Conservation (phyloP, 2,329 filamentous ascomycete genomes). For the Apiospora phragmitis region DNA sequence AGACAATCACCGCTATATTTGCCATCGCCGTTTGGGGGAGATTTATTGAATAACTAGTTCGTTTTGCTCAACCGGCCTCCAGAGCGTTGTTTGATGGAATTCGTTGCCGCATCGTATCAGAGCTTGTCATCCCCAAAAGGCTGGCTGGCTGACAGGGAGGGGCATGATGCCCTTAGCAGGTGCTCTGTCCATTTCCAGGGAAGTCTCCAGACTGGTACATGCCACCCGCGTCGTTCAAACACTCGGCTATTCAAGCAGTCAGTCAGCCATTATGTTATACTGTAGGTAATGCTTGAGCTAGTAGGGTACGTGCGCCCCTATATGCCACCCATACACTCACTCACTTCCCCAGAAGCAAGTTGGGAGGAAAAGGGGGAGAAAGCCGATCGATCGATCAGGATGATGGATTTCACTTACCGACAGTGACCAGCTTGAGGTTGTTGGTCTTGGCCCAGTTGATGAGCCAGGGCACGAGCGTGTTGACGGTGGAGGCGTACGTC, state of each 20-base stretch:
- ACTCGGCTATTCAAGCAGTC: slow-evolving; percentile 36
- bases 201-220: slow-evolving; percentile 43
- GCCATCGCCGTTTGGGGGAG: not conserved
- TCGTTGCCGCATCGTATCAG: not conserved
- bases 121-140: not conserved
- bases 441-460: slow-evolving; percentile 52
- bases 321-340: no score
- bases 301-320: no score
- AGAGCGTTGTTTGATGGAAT: not conserved
- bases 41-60: not conserved
- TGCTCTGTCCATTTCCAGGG: slow-evolving; percentile 32
- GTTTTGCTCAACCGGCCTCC: not conserved
- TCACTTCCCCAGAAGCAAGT: no score
- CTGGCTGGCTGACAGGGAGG: not conserved
- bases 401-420: slow-evolving; percentile 40
- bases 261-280: not conserved
- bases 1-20: not conserved
- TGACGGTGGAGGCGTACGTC: slow-evolving; percentile 50
- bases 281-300: not conserved
- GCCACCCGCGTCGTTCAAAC: slow-evolving; percentile 40
- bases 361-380: no score
- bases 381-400: not conserved
- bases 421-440: slow-evolving; percentile 48
- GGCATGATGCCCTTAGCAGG: slow-evolving; percentile 26
- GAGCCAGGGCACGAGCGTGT: slow-evolving; percentile 49